Evolutionary conservation across 345 rosid genomes (phyloP), one percentile per base, ranked within the genome.

Genomic region (Camelina sativa): DNA sequence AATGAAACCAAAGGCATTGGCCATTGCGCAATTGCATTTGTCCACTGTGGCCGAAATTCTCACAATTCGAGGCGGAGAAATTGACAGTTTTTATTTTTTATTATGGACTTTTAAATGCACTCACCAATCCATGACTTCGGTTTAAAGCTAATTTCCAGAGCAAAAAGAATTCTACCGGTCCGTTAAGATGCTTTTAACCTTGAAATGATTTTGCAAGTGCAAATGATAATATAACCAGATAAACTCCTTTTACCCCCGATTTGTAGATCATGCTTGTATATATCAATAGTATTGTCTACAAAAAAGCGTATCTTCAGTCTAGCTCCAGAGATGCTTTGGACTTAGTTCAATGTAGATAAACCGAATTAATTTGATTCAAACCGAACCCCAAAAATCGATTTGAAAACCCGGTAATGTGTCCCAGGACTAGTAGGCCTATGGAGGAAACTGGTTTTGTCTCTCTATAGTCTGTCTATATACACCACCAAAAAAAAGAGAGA

Each of bases 61-160:
- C 75, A 71, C 82, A 75, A 72, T 68, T 72, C 72, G 72, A 74
- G 75, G 68, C 43, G 3, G 20, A 72, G 20, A 72, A 60, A 37
- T 7, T 30, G 6, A 7, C 25, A 23, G 1, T 5, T 0, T 15
- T 30, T 46, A n/a, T 51, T 34, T 52, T 52, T 20, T 20, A 20
- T 32, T 25, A 25, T 25, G 28, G 28, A 23, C 2, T 10, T 22
- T 17, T 23, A 23, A 23, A 23, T 23, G 25, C 25, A 23, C 25
- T 23, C 25, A 23, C 25, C 40, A 8, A 2, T 37, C 11, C 12
- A 51, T 51, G 25, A 30, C 25, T 20, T 51, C 56, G 56, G 57
- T 22, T 22, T 6, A 11, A 22, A 22, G 11, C 12, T 50, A 17
- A 50, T 50, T 46, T 7, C 19, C 10, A 8, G 7, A 16, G 28